A percentile compares a stretch with the other conserved stretches of the same genome.
These are phyloP conservation scores for Fusarium sterilihyphosum DNA, from an alignment of 2,329 filamentous ascomycete species.

Conservation along the genomic window DNA sequence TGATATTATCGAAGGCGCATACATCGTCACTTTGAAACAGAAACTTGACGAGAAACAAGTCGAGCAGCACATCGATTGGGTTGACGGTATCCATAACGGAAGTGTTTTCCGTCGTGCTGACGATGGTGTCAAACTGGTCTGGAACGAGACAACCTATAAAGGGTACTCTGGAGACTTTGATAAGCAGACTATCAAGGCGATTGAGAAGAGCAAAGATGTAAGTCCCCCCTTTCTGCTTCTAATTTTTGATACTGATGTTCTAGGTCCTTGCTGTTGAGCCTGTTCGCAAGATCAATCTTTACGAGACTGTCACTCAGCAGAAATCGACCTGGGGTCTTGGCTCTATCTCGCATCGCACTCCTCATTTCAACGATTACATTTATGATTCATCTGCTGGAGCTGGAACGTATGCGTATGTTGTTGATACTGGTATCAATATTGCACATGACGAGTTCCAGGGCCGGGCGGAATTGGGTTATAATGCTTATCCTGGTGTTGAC, in stretches of 20 bases:
- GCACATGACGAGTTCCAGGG: conserved; percentile 57
- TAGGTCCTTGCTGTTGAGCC: conserved; percentile 49
- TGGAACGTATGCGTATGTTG: conserved; percentile 60
- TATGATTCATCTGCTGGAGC: conserved; percentile 55
- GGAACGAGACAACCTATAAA: conserved; percentile 47
- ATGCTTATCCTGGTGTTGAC: conserved; percentile 47
- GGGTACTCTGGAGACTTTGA: conserved; percentile 58
- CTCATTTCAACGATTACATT: conserved; percentile 49
- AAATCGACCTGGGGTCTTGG: conserved; percentile 56
- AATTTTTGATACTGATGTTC: background rate
- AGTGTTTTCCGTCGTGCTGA: conserved; percentile 48
- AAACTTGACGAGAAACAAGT: conserved; percentile 45
- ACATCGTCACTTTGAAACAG: conserved; percentile 58
- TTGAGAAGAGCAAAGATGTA: conserved; percentile 53
- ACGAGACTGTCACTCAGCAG: conserved; percentile 48
- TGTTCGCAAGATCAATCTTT: conserved; percentile 43
- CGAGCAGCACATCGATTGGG: conserved; percentile 49
- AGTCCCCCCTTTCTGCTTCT: conserved; percentile 9
- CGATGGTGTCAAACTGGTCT: conserved; percentile 46
- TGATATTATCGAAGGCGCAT: conserved; percentile 51
- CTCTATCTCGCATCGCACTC: conserved; percentile 54
- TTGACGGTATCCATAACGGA: conserved; percentile 46
- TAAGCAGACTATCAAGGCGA: conserved; percentile 51
- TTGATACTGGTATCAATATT: conserved; percentile 64
- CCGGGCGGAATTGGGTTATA: conserved; percentile 52